Evolutionary conservation across 306 rosid genomes (phyloP).

Genomic region (Coriaria nepalensis): DNA sequence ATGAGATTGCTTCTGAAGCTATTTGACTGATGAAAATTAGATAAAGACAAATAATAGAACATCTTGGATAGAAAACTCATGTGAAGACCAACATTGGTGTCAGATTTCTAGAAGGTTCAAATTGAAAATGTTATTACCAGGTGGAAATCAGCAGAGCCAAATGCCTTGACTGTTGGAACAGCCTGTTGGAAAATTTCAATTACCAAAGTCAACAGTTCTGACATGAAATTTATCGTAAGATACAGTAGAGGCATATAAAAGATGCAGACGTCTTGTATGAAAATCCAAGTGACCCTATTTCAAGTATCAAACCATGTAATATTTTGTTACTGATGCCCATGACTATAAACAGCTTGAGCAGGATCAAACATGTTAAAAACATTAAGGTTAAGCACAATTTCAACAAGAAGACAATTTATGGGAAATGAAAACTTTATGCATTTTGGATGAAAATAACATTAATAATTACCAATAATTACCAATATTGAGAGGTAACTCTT

Average conservation of each 20-base stretch:
- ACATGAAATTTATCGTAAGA: not conserved
- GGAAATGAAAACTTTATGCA: too few relatives aligned
- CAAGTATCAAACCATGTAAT: too few relatives aligned
- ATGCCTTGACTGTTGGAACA: conserved; percentile 38
- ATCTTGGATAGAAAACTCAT: not conserved
- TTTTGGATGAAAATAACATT: too few relatives aligned
- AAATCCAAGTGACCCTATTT: not conserved
- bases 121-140: not conserved
- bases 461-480: too few relatives aligned
- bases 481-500: too few relatives aligned
- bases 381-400: too few relatives aligned
- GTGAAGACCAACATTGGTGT: not conserved
- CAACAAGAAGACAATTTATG: too few relatives aligned
- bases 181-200: conserved; percentile 24
- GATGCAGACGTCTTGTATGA: not conserved
- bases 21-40: not conserved
- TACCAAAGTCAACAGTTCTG: not conserved
- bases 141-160: conserved; percentile 30
- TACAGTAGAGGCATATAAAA: not conserved
- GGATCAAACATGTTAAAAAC: too few relatives aligned
- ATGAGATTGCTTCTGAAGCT: not conserved
- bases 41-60: not conserved
- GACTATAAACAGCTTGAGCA: too few relatives aligned
- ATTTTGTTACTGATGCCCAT: too few relatives aligned
- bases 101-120: not conserved